These are phyloP conservation scores for Testicularia cyperi DNA, from an alignment of 1,284 basidiomycete genomes.

Conservation along the genomic window DNA sequence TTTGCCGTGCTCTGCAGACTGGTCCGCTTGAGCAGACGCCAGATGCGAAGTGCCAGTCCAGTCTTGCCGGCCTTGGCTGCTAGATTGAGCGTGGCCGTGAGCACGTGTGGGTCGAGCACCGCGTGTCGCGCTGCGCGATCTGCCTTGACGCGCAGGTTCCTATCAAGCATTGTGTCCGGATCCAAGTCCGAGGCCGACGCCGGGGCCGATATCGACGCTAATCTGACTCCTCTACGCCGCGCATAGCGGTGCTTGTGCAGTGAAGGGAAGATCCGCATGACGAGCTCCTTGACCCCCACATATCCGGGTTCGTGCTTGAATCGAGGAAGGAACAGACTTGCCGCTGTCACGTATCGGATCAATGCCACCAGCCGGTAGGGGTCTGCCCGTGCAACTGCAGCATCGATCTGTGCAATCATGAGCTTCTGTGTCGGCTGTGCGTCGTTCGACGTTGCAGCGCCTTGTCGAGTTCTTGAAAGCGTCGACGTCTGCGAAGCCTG, in stretches of 20 bases:
- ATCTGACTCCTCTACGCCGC: too few relatives aligned
- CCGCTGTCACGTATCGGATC: constrained; percentile 25
- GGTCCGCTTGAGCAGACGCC: constrained; percentile 42
- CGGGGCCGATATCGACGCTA: too few relatives aligned
- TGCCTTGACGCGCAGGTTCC: constrained; percentile 8
- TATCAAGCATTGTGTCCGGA: neutral
- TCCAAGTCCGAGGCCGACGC: neutral
- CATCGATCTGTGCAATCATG: constrained; percentile 27
- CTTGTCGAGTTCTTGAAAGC: too few relatives aligned
- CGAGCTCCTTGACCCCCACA: constrained; percentile 14
- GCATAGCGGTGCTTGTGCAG: constrained; percentile 20
- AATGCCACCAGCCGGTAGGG: constrained; percentile 28
- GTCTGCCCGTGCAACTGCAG: constrained; percentile 19
- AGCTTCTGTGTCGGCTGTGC: neutral
- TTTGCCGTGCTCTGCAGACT: constrained; percentile 25
- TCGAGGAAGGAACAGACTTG: constrained; percentile 17
- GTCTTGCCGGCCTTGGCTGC: constrained; percentile 37
- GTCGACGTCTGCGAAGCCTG: too few relatives aligned
- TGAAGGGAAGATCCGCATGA: constrained; percentile 33
- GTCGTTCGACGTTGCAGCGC: too few relatives aligned
- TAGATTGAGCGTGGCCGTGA: constrained; percentile 37
- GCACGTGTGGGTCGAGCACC: constrained; percentile 34
- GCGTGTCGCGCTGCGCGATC: constrained; percentile 21
- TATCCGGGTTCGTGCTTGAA: constrained; percentile 24
- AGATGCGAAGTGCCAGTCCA: constrained; percentile 37